Evolutionary conservation across 1,284 basidiomycete genomes (phyloP).

Genomic region (Ustilago bromivora): DNA sequence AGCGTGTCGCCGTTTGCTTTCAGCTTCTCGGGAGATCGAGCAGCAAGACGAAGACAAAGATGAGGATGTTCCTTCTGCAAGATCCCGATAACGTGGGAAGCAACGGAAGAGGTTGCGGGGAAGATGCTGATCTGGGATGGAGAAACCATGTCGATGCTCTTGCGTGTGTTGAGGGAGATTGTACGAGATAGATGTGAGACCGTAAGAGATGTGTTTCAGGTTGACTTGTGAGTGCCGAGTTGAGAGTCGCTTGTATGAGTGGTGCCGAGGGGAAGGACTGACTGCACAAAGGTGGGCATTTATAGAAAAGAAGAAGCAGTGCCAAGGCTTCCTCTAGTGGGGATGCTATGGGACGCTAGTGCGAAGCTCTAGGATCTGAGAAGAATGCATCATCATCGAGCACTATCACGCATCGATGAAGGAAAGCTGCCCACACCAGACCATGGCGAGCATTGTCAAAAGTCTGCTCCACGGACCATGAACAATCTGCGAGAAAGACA

Average conservation of each 20-base stretch:
- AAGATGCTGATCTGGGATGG: slow-evolving; percentile 38
- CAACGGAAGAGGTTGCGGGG: slow-evolving; percentile 28
- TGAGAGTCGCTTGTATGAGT: not conserved
- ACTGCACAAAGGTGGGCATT: not conserved
- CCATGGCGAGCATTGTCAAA: not conserved
- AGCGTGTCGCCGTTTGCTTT: slow-evolving; percentile 6
- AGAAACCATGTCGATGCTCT: slow-evolving; percentile 10
- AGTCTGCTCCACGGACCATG: not conserved
- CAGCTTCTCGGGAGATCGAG: slow-evolving; percentile 25
- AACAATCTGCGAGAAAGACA: not conserved
- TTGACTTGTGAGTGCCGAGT: not conserved
- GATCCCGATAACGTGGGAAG: slow-evolving; percentile 12
- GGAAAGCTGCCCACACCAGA: not conserved
- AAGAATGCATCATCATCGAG: not conserved
- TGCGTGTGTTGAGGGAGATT: not conserved
- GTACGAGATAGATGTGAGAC: not conserved
- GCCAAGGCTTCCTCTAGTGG: not conserved
- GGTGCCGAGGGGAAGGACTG: not conserved
- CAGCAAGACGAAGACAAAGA: slow-evolving; percentile 24
- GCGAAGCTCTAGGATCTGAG: too few species aligned
- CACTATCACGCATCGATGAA: not conserved
- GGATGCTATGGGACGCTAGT: too few species aligned
- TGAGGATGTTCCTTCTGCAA: slow-evolving; percentile 24
- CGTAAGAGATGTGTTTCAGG: not conserved
- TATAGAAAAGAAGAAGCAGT: not conserved